These are phyloP conservation scores for Castanea sativa DNA, from an alignment of 306 rosid genomes.

Conservation along the genomic window DNA sequence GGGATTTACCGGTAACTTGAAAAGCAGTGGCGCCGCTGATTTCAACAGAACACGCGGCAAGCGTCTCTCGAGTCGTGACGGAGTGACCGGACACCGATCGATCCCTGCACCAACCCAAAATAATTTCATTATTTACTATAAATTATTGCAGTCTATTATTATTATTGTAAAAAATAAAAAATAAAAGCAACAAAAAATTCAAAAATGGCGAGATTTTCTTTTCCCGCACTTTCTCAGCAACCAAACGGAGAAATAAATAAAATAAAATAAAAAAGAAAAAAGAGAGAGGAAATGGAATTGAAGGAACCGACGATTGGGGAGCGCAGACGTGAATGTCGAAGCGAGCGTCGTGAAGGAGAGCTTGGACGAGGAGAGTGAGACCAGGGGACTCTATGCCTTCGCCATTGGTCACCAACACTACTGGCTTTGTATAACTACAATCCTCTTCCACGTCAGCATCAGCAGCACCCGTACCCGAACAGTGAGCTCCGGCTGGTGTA, in stretches of 20 bases:
- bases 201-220: not conserved
- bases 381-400: constrained; percentile 51
- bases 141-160: too few species aligned
- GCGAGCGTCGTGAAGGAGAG: constrained; percentile 34
- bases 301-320: constrained; percentile 42
- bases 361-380: constrained; percentile 42
- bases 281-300: not conserved
- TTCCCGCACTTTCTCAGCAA: not conserved
- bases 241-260: not conserved
- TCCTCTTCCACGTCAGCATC: not conserved
- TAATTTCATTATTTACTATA: not conserved
- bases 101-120: constrained; percentile 31
- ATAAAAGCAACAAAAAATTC: not conserved
- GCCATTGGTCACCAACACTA: constrained; percentile 45
- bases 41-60: constrained; percentile 39
- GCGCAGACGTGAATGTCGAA: constrained; percentile 46
- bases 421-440: constrained; percentile 29
- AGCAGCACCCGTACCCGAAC: not conserved
- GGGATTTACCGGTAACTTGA: constrained; percentile 43
- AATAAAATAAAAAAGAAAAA: not conserved
- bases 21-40: constrained; percentile 41
- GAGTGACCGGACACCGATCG: constrained; percentile 48
- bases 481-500: constrained; percentile 1
- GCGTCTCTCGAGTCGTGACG: constrained; percentile 42
- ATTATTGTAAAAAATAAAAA: not conserved